Percentiles rank a stretch among this genome's conserved stretches.
Conservation (phyloP, 192 early-diverging fungal species). For the Coemansia sp. region DNA sequence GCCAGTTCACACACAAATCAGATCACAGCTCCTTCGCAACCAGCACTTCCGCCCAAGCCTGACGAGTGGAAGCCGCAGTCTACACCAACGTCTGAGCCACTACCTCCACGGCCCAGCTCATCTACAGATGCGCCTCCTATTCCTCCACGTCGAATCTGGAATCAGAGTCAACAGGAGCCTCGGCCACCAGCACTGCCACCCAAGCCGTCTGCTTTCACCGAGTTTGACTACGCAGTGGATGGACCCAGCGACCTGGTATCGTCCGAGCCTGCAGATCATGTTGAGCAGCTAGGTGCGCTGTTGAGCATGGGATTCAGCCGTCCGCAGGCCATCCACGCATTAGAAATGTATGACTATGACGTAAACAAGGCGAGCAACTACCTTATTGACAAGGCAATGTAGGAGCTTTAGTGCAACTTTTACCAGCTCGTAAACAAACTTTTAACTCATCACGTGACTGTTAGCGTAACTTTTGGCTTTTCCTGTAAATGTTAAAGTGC, state of each 20-base stretch:
- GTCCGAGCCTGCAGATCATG: slow-evolving; percentile 23
- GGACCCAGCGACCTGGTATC: slow-evolving; percentile 14
- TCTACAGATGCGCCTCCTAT: slow-evolving; percentile 9
- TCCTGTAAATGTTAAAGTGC: no score
- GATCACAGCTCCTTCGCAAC: not conserved
- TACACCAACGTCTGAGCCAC: not conserved
- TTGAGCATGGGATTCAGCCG: slow-evolving; percentile 72
- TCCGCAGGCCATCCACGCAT: slow-evolving; percentile 63
- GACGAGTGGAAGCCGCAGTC: slow-evolving; percentile 31
- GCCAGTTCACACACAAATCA: no score
- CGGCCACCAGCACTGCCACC: slow-evolving; percentile 39
- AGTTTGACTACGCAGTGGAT: slow-evolving; percentile 45
- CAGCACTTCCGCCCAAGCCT: slow-evolving; percentile 44
- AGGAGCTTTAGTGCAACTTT: not conserved
- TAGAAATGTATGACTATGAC: slow-evolving; percentile 71
- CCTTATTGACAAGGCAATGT: slow-evolving; percentile 58
- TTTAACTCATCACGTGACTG: not conserved
- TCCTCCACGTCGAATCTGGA: slow-evolving; percentile 12
- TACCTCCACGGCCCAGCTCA: not conserved
- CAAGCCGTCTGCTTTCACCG: slow-evolving; percentile 49
- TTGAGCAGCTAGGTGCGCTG: slow-evolving; percentile 55
- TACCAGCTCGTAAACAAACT: not conserved
- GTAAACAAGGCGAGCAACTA: slow-evolving; percentile 72
- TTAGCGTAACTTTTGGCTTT: not conserved
- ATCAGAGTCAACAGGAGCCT: slow-evolving; percentile 11